Percentiles rank a stretch among this genome's conserved stretches.
Evolutionary conservation across 352 stramenopile species (phyloP).

Genomic region (Globisporangium barbulae): DNA sequence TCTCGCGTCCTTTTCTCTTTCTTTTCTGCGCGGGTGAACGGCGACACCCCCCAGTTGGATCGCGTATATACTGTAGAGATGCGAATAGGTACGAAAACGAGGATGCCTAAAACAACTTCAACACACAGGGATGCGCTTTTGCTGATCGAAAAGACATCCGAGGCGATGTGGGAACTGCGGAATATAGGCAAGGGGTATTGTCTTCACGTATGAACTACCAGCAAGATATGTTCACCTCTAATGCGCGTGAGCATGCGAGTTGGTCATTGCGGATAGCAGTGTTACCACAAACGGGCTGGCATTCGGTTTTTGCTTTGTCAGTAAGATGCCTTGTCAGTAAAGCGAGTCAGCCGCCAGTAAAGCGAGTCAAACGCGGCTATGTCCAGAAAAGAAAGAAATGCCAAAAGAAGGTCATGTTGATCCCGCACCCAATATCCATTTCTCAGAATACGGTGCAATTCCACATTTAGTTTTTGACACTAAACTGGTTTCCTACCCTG

Average conservation of each 20-base stretch:
- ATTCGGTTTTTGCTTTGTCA: too few species aligned
- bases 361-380: too few species aligned
- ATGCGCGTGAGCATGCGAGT: not conserved
- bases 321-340: slow-evolving; percentile 1
- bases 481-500: not conserved
- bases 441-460: not conserved
- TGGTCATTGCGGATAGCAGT: too few species aligned
- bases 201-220: not conserved
- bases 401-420: not conserved
- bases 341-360: not conserved
- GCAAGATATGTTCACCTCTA: too few species aligned
- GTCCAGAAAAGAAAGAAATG: not conserved
- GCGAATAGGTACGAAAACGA: slow-evolving; percentile 8
- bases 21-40: not conserved
- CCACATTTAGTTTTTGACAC: too few species aligned
- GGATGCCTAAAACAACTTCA: slow-evolving; percentile 1
- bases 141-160: not conserved
- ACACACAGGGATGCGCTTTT: not conserved
- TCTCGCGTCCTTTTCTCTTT: slow-evolving; percentile 1
- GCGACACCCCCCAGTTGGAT: slow-evolving; percentile 7
- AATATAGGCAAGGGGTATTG: not conserved
- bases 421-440: not conserved
- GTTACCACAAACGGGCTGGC: too few species aligned
- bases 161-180: not conserved
- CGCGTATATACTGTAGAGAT: not conserved